These are phyloP conservation scores for Venturia oleaginea DNA, from an alignment of 2,329 filamentous ascomycete species.

Conservation along the genomic window DNA sequence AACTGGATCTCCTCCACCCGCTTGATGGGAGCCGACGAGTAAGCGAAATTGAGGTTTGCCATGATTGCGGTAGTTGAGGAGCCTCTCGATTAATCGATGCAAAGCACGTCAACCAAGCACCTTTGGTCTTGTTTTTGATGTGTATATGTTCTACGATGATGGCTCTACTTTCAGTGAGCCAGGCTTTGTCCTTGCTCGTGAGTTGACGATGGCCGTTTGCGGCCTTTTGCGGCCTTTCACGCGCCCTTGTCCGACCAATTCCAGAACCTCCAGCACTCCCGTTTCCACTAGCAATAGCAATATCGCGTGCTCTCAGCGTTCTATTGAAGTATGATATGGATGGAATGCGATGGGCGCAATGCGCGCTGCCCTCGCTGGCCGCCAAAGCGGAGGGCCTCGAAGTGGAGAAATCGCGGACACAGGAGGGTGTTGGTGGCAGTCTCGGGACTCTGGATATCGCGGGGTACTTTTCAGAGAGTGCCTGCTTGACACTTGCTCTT, in stretches of 20 bases:
- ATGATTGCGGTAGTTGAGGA: conserved; percentile 31
- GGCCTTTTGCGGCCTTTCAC: not conserved
- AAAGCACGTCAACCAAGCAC: not conserved
- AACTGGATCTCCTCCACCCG: conserved; percentile 99
- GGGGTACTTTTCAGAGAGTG: not conserved
- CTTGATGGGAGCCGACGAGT: conserved; percentile 87
- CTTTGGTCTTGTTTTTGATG: not conserved
- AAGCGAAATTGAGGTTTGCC: conserved; percentile 85
- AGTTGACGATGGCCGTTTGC: conserved; percentile 1
- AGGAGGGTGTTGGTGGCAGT: not conserved
- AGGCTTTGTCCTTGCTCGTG: not conserved
- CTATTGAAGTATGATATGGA: not conserved
- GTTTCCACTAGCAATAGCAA: not conserved
- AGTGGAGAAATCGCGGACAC: not conserved
- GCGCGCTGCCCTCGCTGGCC: conserved; percentile 12
- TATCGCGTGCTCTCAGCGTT: not conserved
- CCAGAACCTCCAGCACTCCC: not conserved
- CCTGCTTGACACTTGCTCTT: conserved; percentile 1
- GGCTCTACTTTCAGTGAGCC: not conserved
- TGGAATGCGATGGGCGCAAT: not conserved
- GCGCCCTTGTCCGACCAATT: conserved; percentile 1
- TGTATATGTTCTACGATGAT: not conserved
- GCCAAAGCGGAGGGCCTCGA: conserved; percentile 9
- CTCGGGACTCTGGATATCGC: not conserved
- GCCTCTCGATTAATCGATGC: conserved; percentile 1